phyloP scores from a whole-genome alignment of 1,139 yeast genomes.

The Geotrichum histeridarum region DNA sequence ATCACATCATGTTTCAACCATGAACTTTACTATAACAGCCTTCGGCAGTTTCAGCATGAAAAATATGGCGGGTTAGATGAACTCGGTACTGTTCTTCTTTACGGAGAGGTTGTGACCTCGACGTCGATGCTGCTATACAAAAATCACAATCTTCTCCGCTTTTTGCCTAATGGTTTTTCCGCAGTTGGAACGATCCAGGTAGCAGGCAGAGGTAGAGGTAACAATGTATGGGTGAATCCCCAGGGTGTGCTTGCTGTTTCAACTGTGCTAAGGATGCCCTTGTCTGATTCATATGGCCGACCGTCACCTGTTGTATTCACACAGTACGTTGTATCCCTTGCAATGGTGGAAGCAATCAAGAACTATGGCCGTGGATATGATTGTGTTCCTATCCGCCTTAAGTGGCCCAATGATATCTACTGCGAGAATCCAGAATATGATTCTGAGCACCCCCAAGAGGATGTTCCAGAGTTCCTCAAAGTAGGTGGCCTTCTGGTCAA shows the following conservation, averaged over 20 bases:
- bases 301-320: conserved; percentile 62
- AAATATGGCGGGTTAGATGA: conserved; percentile 24
- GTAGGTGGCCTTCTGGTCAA: conserved; percentile 82
- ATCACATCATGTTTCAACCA: conserved; percentile 71
- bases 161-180: conserved; percentile 66
- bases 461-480: conserved; percentile 51
- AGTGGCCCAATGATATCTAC: conserved; percentile 97
- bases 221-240: conserved; percentile 93
- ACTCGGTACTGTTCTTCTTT: conserved; percentile 61
- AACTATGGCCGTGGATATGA: conserved; percentile 64
- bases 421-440: conserved; percentile 51
- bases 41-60: conserved; percentile 39
- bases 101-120: conserved; percentile 87
- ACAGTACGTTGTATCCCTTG: conserved; percentile 81
- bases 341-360: conserved; percentile 71
- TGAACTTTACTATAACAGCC: conserved; percentile 47
- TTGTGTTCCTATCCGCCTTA: conserved; percentile 59
- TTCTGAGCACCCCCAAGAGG: not conserved
- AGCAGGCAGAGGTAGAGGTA: conserved; percentile 91
- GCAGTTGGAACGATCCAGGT: conserved; percentile 80
- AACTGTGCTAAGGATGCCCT: conserved; percentile 58
- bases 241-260: conserved; percentile 86
- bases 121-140: conserved; percentile 75
- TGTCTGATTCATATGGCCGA: conserved; percentile 33
- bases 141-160: conserved; percentile 54